Base-by-base conservation (phyloP, 2,329 filamentous ascomycete genomes). In the Sordariomycetes sp. region DNA sequence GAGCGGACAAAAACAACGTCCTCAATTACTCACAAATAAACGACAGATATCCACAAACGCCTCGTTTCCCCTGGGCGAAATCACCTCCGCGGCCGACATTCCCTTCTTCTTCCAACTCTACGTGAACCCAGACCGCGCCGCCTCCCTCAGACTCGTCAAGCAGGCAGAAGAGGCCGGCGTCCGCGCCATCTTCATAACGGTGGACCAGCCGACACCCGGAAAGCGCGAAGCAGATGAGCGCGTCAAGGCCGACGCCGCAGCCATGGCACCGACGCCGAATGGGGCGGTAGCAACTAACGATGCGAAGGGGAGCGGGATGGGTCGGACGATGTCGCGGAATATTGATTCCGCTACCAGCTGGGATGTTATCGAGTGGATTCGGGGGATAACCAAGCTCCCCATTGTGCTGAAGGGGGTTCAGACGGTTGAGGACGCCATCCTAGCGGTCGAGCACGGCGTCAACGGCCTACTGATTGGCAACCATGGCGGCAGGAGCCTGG, bases 361-460 rank as follows among this genome's bases (percentile, higher is more conserved):
- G 82, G 75, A 68, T 1, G 74, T 76, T 13, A 76, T 81, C 35
- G 69, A 72, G 0, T 81, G 77, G 77, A 63, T 81, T 42, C 67
- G 74, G 22, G 66, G 67, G 15, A 66, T 72, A n/a, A 78, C 75
- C 0, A 70, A 68, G 52, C 70, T 80, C 67, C 69, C 76, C 57
- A 76, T 76, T 53, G 76, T 72, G 71, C 60, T 73, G 50, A 76
- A 76, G 59, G 74, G 74, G 0, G 65, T 75, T 17, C 65, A 74
- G 42, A 68, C 68, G 12, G 68, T 70, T 2, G 70, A 73, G n/a
- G 74, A 76, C 51, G 71, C 69, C 0, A 60, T 67, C 13, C 57
- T 69, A 5, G 74, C 74, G 0, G 63, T 70, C 17, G 53, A 66
- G 50, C 59, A 69, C 39, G 69, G 69, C 1, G 71, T 69, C 2